phyloP scores from a whole-genome alignment of 2,329 filamentous ascomycete species.

The Cladosporium austrohemisphaericum region DNA sequence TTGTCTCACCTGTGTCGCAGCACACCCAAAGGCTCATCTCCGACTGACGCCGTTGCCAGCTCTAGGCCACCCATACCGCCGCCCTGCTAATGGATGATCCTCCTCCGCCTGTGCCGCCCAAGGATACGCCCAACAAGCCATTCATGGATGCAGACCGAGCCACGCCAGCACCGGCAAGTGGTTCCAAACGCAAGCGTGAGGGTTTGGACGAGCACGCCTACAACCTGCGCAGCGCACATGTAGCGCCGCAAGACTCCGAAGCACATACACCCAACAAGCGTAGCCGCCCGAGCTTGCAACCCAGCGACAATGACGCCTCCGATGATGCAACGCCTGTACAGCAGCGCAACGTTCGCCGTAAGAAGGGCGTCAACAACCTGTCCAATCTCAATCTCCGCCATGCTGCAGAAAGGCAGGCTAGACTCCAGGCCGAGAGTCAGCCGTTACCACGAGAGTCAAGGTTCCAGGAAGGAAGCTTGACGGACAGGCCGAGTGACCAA shows the following conservation, averaged over 20 bases:
- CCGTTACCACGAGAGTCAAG: slow-evolving; percentile 54
- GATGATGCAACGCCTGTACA: slow-evolving; percentile 25
- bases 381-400: slow-evolving; percentile 34
- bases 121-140: slow-evolving; percentile 25
- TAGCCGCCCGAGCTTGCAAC: slow-evolving; percentile 23
- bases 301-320: slow-evolving; percentile 22
- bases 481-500: slow-evolving; percentile 67
- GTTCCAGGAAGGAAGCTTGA: slow-evolving; percentile 80
- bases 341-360: slow-evolving; percentile 31
- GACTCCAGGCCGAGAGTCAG: slow-evolving; percentile 13
- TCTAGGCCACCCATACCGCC: slow-evolving; percentile 4
- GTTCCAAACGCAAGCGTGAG: slow-evolving; percentile 31
- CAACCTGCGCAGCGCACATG: slow-evolving; percentile 19
- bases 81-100: slow-evolving; percentile 20
- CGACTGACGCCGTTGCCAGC: slow-evolving; percentile 2
- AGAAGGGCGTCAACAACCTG: slow-evolving; percentile 33
- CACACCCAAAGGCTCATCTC: slow-evolving; percentile 3
- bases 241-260: slow-evolving; percentile 21
- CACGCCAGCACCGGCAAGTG: slow-evolving; percentile 21
- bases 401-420: slow-evolving; percentile 25
- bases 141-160: slow-evolving; percentile 22
- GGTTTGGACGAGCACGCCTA: slow-evolving; percentile 22
- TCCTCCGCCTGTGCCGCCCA: slow-evolving; percentile 31
- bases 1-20: background rate
- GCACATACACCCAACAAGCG: slow-evolving; percentile 21